A percentile compares a stretch with the other conserved stretches of the same genome.
phyloP scores from a whole-genome alignment of 176 grass and related monocot genomes.

The Eleusine indica region DNA sequence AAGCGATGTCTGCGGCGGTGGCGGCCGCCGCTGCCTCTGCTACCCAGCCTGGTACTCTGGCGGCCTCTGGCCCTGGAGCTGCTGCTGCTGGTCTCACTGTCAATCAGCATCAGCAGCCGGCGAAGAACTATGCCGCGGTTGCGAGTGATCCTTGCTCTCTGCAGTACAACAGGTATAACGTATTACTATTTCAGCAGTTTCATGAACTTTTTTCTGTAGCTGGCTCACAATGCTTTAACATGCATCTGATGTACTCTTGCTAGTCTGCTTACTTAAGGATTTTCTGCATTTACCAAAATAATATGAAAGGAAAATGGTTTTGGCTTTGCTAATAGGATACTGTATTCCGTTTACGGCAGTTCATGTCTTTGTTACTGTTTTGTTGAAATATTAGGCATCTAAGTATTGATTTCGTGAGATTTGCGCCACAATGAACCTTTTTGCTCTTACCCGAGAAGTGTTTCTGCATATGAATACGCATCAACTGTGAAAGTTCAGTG shows the following conservation, averaged over 20 bases:
- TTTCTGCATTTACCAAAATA: background rate
- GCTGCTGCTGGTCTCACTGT: conserved; percentile 38
- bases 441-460: background rate
- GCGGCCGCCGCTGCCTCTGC: conserved; percentile 45
- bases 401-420: background rate
- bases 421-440: background rate
- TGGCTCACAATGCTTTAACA: background rate
- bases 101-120: conserved; percentile 43
- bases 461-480: background rate
- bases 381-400: background rate
- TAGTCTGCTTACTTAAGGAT: background rate
- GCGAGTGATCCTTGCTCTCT: conserved; percentile 47
- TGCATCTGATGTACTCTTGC: background rate
- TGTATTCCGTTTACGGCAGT: no score
- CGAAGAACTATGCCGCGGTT: conserved; percentile 42
- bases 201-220: background rate
- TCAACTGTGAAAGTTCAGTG: background rate
- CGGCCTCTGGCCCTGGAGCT: conserved; percentile 35
- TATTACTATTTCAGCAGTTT: background rate
- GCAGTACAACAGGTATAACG: conserved; percentile 55
- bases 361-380: no score
- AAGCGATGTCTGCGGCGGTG: conserved; percentile 60
- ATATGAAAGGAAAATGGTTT: background rate
- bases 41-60: conserved; percentile 49
- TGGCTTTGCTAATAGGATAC: background rate